Evolutionary conservation across 768 basidiomycete genomes (phyloP), one percentile per base, ranked within the genome.

Genomic region (Suillus tomentosus): DNA sequence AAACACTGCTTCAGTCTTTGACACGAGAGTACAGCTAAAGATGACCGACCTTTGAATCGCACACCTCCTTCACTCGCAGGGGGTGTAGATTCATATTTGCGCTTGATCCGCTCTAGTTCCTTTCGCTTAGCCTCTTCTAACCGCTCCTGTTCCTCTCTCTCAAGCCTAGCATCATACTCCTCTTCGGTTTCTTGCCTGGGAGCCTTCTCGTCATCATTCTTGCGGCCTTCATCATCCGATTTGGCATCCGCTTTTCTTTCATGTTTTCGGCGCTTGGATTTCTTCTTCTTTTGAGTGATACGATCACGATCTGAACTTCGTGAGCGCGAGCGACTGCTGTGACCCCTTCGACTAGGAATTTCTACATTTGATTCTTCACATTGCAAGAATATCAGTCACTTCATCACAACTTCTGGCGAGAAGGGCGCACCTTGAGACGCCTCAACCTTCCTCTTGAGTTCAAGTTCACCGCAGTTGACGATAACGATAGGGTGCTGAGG

Each of bases 381-480:
- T 67, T 61, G 17, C 4, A 42, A 19, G 1, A 5, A 31, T 58
- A 58, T 58, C 10, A 58, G 24, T 15, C 40, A 42, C 24, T 24
- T 17, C 10, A 58, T 42, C 40, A 27, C 17, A 42, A 19, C 24
- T 42, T 17, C 39, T 11, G 1, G 11, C 19, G 22, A 39, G n/a
- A 60, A 40, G 40, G 27, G 45, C 65, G 24, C 56, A 75, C 74
- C 63, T 58, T 66, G 66, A 1, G 45, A 47, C 51, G 60, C 66
- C 2, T 71, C 65, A 2, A 22, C 36, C 8, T 61, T 59, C 50
- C 66, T 84, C 62, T 84, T 84, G 13, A 93, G 81, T 73, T 93
- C 90, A 43, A 96, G 86, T 72, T 96, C 95, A 13, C 95, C 95
- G 61, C 91, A 94, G 72, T 88, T 92, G 3, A 81, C 76, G 66